Evolutionary conservation across 495 filamentous ascomycete genomes (phyloP), one percentile per base, ranked within the genome.

Genomic region (Hypoxylon subgilvum): DNA sequence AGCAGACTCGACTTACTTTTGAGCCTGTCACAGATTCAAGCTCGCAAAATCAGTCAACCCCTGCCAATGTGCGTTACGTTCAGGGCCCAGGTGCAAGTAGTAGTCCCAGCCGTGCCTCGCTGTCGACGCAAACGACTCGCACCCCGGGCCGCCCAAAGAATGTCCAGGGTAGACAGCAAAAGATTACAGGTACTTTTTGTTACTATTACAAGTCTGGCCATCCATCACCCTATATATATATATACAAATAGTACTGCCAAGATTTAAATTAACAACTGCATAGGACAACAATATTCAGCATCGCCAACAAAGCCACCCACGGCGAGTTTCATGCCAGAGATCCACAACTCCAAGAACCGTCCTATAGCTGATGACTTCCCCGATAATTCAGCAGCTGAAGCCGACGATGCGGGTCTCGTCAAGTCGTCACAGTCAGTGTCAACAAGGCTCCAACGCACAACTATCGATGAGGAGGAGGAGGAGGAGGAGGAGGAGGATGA

Each of bases 391-490:
- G 51, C 32, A 23, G 27, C 21, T 30, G 63, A 66, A 27, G 45
- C 51, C 22, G 54, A 52, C 12, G 54, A 56, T 47, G 38, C 13
- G 3, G 23, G 23, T 4, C 4, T 27, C 23, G 23, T 27, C 4
- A 52, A 34, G 25, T 67, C 67, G 12, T 67, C 63, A 1, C 67
- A 69, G 34, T 67, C 66, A 14, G 56, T 69, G 30, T 63, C 66
- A 22, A 55, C 63, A 14, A 66, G 46, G 12, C 52, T 67, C 1
- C 51, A 22, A 10, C 52, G 41, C n/a, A 43, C 60, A 13, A 40
- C 59, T 6, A 48, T 67, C 12, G 22, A 47, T 6, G 48, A 44
- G 3, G 60, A 52, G 7, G 47, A 32, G 1, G 52, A 45, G 16
- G 51, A 46, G 2, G 38, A 49, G 32, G 46, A 38, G 12, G n/a